Conservation (phyloP, 306 rosid species). For the Quercus aquifolioides region DNA sequence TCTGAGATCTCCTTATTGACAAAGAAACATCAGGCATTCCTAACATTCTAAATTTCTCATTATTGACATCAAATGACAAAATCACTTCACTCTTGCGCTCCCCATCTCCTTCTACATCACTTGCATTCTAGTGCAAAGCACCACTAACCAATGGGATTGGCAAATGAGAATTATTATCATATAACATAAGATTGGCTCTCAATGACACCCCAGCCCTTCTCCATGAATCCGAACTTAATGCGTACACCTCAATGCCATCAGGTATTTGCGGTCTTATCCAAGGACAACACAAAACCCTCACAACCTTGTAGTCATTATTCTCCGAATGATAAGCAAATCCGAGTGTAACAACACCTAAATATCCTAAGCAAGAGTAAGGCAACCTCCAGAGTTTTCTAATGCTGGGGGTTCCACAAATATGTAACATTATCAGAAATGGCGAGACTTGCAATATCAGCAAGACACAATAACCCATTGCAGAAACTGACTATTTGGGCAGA, state of each 20-base stretch:
- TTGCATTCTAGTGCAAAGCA: neutral
- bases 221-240: neutral
- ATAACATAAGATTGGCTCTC: neutral
- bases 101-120: neutral
- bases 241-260: neutral
- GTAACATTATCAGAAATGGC: too few relatives aligned
- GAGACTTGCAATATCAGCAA: neutral
- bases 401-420: neutral
- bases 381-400: neutral
- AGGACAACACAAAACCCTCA: neutral
- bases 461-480: neutral
- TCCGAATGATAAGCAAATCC: neutral
- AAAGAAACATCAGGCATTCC: neutral
- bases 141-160: neutral
- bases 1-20: neutral
- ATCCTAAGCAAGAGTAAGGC: neutral
- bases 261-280: neutral
- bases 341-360: neutral
- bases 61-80: neutral
- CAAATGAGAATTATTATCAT: neutral
- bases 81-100: neutral
- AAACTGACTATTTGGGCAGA: neutral
- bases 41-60: neutral
- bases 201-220: neutral
- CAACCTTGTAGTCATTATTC: neutral